Evolutionary conservation across 495 filamentous ascomycete species (phyloP).

Genomic region (Aspergillus olivimuriae): DNA sequence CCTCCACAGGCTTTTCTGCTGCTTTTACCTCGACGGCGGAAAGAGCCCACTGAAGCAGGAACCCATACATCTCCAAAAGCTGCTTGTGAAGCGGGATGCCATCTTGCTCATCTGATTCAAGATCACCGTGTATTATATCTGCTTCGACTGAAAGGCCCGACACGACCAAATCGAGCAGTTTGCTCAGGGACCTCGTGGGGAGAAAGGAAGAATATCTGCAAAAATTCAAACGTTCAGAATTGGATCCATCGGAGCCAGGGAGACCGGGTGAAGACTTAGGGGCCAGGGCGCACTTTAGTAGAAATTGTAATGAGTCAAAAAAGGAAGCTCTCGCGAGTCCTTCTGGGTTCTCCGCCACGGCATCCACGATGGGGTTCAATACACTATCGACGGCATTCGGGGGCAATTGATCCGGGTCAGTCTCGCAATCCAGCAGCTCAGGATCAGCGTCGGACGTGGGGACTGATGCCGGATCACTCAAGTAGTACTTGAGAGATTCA

Average conservation of each 20-base stretch:
- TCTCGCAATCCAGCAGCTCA: constrained; percentile 83
- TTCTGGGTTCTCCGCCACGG: constrained; percentile 85
- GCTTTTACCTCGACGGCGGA: constrained; percentile 89
- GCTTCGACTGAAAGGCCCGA: constrained; percentile 92
- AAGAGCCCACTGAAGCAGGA: constrained; percentile 90
- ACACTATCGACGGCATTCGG: constrained; percentile 71
- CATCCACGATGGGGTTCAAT: constrained; percentile 89
- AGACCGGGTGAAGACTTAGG: constrained; percentile 43
- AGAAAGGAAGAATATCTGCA: constrained; percentile 78
- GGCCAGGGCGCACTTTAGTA: constrained; percentile 87
- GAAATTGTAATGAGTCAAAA: constrained; percentile 90
- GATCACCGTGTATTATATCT: constrained; percentile 75
- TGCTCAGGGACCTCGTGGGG: constrained; percentile 75
- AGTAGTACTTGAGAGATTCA: constrained; percentile 88
- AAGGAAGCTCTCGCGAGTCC: constrained; percentile 67
- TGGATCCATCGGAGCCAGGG: constrained; percentile 33
- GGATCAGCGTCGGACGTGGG: constrained; percentile 82
- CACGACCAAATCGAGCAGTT: constrained; percentile 86
- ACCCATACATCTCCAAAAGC: constrained; percentile 89
- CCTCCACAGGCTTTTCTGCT: constrained; percentile 72
- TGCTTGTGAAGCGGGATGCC: constrained; percentile 78
- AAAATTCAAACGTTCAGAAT: constrained; percentile 58
- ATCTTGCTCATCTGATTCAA: constrained; percentile 89
- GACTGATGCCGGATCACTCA: constrained; percentile 79
- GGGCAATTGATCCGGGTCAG: constrained; percentile 78